Evolutionary conservation across 2,329 filamentous ascomycete species (phyloP).

Genomic region (Arthrobotrys pseudoclavata): DNA sequence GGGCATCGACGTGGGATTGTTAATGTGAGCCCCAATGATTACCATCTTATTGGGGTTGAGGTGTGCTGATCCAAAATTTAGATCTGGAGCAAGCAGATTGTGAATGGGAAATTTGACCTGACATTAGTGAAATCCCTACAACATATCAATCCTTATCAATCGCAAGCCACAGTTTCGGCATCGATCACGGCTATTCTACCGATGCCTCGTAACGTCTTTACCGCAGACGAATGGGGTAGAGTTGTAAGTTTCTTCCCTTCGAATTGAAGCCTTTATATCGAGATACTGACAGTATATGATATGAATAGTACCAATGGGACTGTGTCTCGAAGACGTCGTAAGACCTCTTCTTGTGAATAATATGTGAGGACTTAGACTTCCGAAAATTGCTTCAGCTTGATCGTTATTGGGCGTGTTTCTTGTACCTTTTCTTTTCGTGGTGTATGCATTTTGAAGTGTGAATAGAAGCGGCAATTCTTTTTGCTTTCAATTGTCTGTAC

Average conservation of each 20-base stretch:
- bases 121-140: slow-evolving; percentile 85
- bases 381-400: not conserved
- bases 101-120: slow-evolving; percentile 78
- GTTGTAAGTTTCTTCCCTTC: slow-evolving; percentile 75
- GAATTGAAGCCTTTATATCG: slow-evolving; percentile 20
- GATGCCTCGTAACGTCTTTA: slow-evolving; percentile 86
- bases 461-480: slow-evolving; percentile 26
- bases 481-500: not conserved
- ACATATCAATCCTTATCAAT: slow-evolving; percentile 77
- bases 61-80: slow-evolving; percentile 61
- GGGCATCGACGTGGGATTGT: slow-evolving; percentile 87
- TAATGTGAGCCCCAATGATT: slow-evolving; percentile 73
- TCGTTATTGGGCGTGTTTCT: slow-evolving; percentile 11
- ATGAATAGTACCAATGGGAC: slow-evolving; percentile 74
- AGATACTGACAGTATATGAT: slow-evolving; percentile 23
- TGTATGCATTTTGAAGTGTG: slow-evolving; percentile 23
- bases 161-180: slow-evolving; percentile 73
- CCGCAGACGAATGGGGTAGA: slow-evolving; percentile 90
- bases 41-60: not conserved
- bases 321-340: slow-evolving; percentile 60
- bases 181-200: slow-evolving; percentile 89
- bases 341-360: slow-evolving; percentile 13
- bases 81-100: slow-evolving; percentile 73
- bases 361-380: not conserved
- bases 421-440: not conserved